Base-by-base conservation (phyloP, 2,329 filamentous ascomycete species). In the Aaosphaeria arxii region DNA sequence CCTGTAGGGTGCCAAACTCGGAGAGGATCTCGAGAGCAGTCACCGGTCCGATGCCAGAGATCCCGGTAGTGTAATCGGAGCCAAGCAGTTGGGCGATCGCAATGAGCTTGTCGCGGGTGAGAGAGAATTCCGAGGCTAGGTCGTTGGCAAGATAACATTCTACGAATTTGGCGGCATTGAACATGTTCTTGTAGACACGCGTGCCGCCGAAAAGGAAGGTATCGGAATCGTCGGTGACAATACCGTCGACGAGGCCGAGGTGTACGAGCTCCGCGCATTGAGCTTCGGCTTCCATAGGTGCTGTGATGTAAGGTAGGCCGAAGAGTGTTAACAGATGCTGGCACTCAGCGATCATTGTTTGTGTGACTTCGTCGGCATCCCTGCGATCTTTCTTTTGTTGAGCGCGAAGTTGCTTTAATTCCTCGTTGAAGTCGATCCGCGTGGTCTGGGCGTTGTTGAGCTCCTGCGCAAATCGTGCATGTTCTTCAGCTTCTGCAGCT, bases 181-280 rank as follows among this genome's bases (percentile, higher is more conserved):
- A 99, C 91, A 99, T 95, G 75, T 99, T 99, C 71, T 99, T 99
- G 78, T 99, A 99, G 24, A 99, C 88, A 13, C 92, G 81, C 0
- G 91, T 99, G 35, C 94, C 95, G 13, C 94, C 95, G 69, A 99
- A 99, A 1, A 99, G 81, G 63, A 99, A 99, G 1, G 87, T 95
- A 75, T 99, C 94, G 3, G 88, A 95, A 67, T 99, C 94, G 62
- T 99, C 94, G 0, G 95, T 99, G 30, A 99, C 91, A 52, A 99
- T 96, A 9, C 95, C 94, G 66, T 99, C 95, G 6, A 99, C 95
- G 0, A 97, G 82, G 0, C 90, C 89, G 0, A 97, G 77, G 0
- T 74, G 75, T 1, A 99, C 91, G 4, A 99, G 82, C 71, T 96
- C 89, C 0, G 94, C 94, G 63, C 94, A 99, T 68, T 99, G 94